These are phyloP conservation scores for Vanderwaltozyma tropicalis DNA, from an alignment of 805 yeast species.

Conservation along the genomic window DNA sequence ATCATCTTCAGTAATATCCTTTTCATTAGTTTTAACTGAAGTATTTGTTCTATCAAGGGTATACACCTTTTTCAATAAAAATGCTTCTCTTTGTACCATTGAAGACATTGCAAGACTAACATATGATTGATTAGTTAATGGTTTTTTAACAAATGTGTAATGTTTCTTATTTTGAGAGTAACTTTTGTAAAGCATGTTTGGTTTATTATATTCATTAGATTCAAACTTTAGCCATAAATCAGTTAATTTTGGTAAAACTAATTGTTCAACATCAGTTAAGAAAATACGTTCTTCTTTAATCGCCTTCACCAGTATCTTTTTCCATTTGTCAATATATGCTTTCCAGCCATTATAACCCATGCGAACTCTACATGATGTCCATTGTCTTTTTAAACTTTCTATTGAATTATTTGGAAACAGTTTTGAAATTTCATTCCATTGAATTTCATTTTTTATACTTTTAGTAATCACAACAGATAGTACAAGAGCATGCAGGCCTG, in stretches of 20 bases:
- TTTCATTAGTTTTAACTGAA: constrained; percentile 1
- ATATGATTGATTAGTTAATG: constrained; percentile 17
- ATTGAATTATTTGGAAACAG: constrained; percentile 35
- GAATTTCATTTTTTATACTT: constrained; percentile 49
- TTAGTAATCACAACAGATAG: constrained; percentile 60
- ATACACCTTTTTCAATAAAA: constrained; percentile 38
- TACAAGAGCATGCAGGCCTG: constrained; percentile 46
- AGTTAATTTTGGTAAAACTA: constrained; percentile 43
- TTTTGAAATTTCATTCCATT: constrained; percentile 51
- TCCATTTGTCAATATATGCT: constrained; percentile 51
- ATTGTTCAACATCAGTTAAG: constrained; percentile 38
- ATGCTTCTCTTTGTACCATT: constrained; percentile 60
- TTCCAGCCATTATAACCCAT: constrained; percentile 50
- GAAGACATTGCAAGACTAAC: constrained; percentile 47
- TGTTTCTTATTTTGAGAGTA: constrained; percentile 38
- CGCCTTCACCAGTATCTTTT: constrained; percentile 47
- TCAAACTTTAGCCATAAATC: constrained; percentile 58
- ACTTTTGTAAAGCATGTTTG: constrained; percentile 24
- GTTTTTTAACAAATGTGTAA: constrained; percentile 33
- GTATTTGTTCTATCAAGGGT: constrained; percentile 14
- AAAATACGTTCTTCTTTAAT: constrained; percentile 46
- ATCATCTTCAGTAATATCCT: constrained; percentile 14
- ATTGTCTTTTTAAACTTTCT: constrained; percentile 45
- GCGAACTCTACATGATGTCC: constrained; percentile 51
- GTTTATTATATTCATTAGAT: constrained; percentile 11